Conservation (phyloP, 345 rosid genomes). For the Excoecaria agallocha region DNA sequence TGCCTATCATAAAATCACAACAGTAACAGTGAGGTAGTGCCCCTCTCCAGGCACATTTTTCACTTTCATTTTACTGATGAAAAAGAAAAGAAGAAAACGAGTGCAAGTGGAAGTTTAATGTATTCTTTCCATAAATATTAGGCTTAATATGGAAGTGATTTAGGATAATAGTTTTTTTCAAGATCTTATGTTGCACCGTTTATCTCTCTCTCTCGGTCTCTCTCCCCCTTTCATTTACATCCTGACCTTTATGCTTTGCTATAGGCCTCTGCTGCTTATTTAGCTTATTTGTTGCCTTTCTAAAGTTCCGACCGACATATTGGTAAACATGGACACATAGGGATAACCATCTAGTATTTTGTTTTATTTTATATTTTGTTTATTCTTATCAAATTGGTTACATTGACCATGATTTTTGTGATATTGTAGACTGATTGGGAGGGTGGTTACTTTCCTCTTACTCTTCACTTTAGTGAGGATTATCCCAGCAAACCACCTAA, state of each 20-base stretch:
- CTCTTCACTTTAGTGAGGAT: constrained; percentile 32
- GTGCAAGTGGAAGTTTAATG: neutral
- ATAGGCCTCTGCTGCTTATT: no score
- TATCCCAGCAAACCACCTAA: constrained; percentile 35
- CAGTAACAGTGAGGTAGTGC: neutral
- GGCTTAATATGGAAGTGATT: neutral
- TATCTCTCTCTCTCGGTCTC: no score
- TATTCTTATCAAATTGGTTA: neutral
- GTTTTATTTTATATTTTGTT: no score
- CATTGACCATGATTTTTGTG: neutral
- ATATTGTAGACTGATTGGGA: constrained; percentile 34
- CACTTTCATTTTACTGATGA: neutral
- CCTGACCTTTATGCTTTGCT: no score
- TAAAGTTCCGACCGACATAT: no score
- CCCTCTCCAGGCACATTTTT: constrained; percentile 7
- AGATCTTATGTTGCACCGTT: no score
- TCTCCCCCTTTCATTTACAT: no score
- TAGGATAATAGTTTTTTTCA: no score
- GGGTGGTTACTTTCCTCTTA: constrained; percentile 32
- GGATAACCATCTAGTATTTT: no score
- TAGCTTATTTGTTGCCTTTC: no score
- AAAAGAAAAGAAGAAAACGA: neutral
- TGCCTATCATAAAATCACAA: constrained; percentile 6
- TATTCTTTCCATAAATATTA: neutral
- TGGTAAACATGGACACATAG: no score